These are phyloP conservation scores for Aspergillus sp. DNA, from an alignment of 2,329 filamentous ascomycete genomes.

Conservation along the genomic window DNA sequence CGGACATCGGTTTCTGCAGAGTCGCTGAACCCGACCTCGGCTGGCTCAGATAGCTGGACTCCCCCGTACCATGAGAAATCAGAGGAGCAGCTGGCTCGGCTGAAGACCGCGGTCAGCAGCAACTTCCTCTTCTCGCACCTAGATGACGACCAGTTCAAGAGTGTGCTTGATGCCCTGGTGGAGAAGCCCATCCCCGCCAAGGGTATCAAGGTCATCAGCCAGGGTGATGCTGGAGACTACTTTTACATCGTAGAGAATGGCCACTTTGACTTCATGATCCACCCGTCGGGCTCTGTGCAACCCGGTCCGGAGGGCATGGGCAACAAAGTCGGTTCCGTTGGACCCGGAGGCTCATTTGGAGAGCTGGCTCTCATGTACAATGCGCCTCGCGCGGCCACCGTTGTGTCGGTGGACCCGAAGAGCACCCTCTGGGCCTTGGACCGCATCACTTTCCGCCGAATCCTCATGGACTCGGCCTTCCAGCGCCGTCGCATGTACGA, in stretches of 20 bases:
- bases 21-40: conserved; percentile 84
- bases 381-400: conserved; percentile 89
- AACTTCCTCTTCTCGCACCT: conserved; percentile 95
- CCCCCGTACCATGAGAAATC: conserved; percentile 85
- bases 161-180: conserved; percentile 85
- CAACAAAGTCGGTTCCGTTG: conserved; percentile 75
- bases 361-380: conserved; percentile 99
- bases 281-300: conserved; percentile 73
- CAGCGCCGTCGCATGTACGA: conserved; percentile 96
- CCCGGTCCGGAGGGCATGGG: conserved; percentile 81
- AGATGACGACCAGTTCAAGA: conserved; percentile 86
- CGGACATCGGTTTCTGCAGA: conserved; percentile 96
- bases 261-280: conserved; percentile 87
- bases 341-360: conserved; percentile 89
- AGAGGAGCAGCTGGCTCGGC: conserved; percentile 73
- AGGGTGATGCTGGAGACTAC: conserved; percentile 94
- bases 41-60: conserved; percentile 84
- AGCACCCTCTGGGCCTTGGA: conserved; percentile 93
- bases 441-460: conserved; percentile 93
- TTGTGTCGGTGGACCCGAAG: conserved; percentile 75
- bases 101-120: conserved; percentile 77
- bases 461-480: conserved; percentile 97
- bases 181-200: conserved; percentile 96
- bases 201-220: conserved; percentile 85
- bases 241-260: conserved; percentile 97